These are phyloP conservation scores for Durusdinium trenchii DNA, from an alignment of 73 alveolate genomes.

Conservation along the genomic window DNA sequence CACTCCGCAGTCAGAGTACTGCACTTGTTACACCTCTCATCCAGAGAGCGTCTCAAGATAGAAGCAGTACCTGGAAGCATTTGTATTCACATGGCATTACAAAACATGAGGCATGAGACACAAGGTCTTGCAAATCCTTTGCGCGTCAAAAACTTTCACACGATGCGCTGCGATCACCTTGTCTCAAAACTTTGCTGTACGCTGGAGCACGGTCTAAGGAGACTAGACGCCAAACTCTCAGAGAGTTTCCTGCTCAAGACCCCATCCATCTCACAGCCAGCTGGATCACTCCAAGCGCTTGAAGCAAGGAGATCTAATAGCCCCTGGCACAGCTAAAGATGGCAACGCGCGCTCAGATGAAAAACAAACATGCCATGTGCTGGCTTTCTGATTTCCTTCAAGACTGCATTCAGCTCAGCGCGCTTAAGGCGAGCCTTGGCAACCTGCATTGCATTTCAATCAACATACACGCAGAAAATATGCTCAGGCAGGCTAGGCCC, in stretches of 20 bases:
- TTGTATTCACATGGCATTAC: neutral
- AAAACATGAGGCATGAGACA: neutral
- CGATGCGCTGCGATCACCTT: neutral
- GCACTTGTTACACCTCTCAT: neutral
- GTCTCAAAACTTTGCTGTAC: too few species aligned
- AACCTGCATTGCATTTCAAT: neutral
- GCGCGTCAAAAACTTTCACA: neutral
- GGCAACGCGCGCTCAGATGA: neutral
- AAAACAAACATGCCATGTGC: too few species aligned
- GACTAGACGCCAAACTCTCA: neutral
- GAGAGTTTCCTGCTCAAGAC: neutral
- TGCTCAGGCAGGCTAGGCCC: neutral
- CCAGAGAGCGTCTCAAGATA: too few species aligned
- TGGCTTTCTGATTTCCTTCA: neutral
- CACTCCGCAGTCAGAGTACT: too few species aligned
- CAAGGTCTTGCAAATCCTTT: neutral
- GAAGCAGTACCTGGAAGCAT: neutral
- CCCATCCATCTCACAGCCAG: neutral
- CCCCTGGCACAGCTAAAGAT: too few species aligned
- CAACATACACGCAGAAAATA: neutral
- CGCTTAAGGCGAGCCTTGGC: neutral
- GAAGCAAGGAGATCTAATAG: too few species aligned
- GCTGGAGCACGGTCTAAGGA: neutral
- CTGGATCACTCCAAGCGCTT: neutral
- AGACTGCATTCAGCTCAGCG: neutral